These are phyloP conservation scores for Eucalyptus tenuipes DNA, from an alignment of 345 rosid species.

Conservation along the genomic window DNA sequence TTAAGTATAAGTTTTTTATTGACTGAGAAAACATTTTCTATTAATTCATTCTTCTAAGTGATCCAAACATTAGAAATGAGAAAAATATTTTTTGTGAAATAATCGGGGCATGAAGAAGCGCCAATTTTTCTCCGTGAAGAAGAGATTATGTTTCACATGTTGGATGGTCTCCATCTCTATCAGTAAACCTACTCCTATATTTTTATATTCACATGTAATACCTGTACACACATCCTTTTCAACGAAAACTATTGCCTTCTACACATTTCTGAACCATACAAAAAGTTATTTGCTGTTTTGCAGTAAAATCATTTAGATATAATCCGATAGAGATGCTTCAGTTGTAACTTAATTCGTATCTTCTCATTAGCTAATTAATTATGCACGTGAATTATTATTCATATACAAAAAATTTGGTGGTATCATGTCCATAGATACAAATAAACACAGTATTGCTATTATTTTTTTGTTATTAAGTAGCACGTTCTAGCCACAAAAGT, in stretches of 20 bases:
- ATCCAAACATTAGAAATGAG: neutral
- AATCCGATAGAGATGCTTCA: neutral
- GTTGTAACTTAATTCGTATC: neutral
- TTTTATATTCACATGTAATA: neutral
- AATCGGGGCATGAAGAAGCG: neutral
- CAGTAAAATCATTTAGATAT: neutral
- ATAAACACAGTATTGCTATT: neutral
- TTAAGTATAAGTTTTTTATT: neutral
- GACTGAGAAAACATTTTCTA: neutral
- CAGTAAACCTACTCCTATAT: neutral
- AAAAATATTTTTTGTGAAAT: too few species aligned
- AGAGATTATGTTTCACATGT: neutral
- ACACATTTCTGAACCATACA: neutral
- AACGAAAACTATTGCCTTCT: neutral
- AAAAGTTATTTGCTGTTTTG: neutral
- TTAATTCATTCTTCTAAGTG: neutral
- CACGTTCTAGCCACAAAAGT: neutral
- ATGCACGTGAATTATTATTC: neutral
- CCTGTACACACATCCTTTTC: neutral
- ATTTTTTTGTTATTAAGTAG: neutral
- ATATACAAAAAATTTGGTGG: neutral
- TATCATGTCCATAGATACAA: neutral
- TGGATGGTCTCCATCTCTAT: neutral
- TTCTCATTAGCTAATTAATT: neutral
- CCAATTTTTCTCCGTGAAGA: neutral